Evolutionary conservation across 148 eudicot genomes (phyloP).

Genomic region (Salicornia ramosissima): DNA sequence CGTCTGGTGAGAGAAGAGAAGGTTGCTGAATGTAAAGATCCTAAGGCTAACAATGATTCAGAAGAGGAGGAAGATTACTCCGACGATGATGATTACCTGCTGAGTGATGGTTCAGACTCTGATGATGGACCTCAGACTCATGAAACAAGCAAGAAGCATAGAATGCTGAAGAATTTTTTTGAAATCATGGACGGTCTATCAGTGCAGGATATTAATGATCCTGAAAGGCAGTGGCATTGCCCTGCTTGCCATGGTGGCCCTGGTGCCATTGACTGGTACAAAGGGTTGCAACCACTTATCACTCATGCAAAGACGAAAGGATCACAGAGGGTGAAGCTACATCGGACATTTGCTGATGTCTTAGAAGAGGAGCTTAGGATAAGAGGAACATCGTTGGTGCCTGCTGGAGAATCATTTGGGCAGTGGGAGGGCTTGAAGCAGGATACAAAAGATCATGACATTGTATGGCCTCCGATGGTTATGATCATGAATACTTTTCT

Average conservation of each 20-base stretch:
- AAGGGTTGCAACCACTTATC: constrained; percentile 56
- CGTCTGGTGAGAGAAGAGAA: constrained; percentile 23
- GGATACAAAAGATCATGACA: constrained; percentile 37
- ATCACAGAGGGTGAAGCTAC: constrained; percentile 54
- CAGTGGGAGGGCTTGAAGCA: constrained; percentile 53
- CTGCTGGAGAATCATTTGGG: constrained; percentile 54
- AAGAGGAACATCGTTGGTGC: constrained; percentile 50
- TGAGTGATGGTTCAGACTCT: constrained; percentile 50
- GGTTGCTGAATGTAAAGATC: not conserved
- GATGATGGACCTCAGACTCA: constrained; percentile 50
- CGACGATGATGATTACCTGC: constrained; percentile 50
- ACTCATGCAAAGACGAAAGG: constrained; percentile 68
- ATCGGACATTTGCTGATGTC: constrained; percentile 53
- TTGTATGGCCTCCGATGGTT: constrained; percentile 94
- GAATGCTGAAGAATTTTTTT: constrained; percentile 52
- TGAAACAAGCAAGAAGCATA: constrained; percentile 44
- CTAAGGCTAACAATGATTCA: not conserved
- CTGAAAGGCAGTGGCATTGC: constrained; percentile 74
- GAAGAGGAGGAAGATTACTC: constrained; percentile 21
- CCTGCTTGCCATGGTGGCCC: constrained; percentile 84
- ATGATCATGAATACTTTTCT: constrained; percentile 53
- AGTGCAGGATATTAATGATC: constrained; percentile 48
- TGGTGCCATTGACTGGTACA: constrained; percentile 75
- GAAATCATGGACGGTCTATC: constrained; percentile 41
- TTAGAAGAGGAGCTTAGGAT: constrained; percentile 64